These are phyloP conservation scores for Camellia lanceoleosa DNA, from an alignment of 148 eudicot species.

Conservation along the genomic window DNA sequence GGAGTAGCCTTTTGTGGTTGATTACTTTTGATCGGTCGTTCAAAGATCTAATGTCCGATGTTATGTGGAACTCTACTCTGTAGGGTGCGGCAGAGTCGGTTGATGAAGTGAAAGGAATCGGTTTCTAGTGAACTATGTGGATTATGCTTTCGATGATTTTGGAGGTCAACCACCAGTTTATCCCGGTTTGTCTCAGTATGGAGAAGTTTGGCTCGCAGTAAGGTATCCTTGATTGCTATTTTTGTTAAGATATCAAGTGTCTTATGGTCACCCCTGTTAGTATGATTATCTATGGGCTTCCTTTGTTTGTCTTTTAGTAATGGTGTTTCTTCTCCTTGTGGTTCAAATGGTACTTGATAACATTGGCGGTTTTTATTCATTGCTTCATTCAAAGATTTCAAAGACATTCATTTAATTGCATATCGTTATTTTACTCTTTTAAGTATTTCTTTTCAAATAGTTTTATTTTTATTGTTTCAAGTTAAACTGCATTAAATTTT, in stretches of 20 bases:
- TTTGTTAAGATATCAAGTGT: not conserved
- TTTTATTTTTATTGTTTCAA: too few species aligned
- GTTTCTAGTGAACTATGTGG: slow-evolving; percentile 80
- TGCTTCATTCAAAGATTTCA: not conserved
- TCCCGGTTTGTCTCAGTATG: slow-evolving; percentile 96
- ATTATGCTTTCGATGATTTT: slow-evolving; percentile 95
- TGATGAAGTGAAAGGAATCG: slow-evolving; percentile 89
- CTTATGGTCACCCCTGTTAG: not conserved
- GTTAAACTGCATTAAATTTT: too few species aligned
- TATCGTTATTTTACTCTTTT: not conserved
- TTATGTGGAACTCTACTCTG: not conserved
- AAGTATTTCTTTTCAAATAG: not conserved
- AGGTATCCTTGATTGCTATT: slow-evolving; percentile 40
- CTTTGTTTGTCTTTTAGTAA: not conserved
- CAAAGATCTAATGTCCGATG: not conserved
- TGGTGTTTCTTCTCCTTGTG: not conserved
- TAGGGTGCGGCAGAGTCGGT: slow-evolving; percentile 99
- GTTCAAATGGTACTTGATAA: not conserved
- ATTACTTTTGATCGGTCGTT: slow-evolving; percentile 8
- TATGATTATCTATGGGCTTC: not conserved
- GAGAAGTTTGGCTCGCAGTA: slow-evolving; percentile 99
- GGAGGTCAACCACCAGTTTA: slow-evolving; percentile 97
- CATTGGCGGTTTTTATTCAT: not conserved
- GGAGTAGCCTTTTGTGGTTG: not conserved
- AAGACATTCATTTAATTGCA: not conserved